These are phyloP conservation scores for Solanum corneliomulleri DNA, from an alignment of 257 asterid species.

Conservation along the genomic window DNA sequence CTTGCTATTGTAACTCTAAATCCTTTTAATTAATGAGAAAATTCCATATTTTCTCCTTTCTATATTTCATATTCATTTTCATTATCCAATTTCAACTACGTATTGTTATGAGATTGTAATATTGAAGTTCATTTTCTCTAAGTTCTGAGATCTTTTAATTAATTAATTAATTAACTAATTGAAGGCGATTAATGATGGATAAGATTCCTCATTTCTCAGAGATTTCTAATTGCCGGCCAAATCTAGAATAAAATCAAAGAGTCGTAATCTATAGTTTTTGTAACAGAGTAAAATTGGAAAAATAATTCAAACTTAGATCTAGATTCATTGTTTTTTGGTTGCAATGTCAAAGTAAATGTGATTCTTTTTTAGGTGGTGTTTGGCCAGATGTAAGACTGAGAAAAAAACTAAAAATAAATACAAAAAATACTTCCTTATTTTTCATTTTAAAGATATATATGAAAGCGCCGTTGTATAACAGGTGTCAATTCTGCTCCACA, in stretches of 20 bases:
- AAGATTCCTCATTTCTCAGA: too few relatives aligned
- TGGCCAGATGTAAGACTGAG: not conserved
- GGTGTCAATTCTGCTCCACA: not conserved
- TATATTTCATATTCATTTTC: too few relatives aligned
- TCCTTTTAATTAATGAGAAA: not conserved
- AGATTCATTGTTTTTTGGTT: not conserved
- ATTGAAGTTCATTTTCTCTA: not conserved
- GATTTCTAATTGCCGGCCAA: not conserved
- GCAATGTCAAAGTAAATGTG: not conserved
- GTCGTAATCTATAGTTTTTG: not conserved
- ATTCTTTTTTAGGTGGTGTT: not conserved
- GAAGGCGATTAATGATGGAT: not conserved
- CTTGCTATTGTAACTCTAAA: not conserved
- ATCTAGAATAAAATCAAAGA: not conserved
- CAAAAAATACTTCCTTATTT: not conserved
- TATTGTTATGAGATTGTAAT: not conserved
- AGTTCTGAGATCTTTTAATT: not conserved
- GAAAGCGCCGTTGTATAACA: not conserved
- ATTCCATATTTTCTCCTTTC: constrained; percentile 3
- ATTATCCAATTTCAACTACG: too few relatives aligned
- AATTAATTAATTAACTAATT: not conserved
- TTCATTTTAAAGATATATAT: not conserved
- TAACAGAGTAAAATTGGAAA: not conserved
- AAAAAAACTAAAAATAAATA: not conserved
- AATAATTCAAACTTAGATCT: not conserved